phyloP scores from a whole-genome alignment of 1,284 basidiomycete genomes.

The Mixia osmundae region DNA sequence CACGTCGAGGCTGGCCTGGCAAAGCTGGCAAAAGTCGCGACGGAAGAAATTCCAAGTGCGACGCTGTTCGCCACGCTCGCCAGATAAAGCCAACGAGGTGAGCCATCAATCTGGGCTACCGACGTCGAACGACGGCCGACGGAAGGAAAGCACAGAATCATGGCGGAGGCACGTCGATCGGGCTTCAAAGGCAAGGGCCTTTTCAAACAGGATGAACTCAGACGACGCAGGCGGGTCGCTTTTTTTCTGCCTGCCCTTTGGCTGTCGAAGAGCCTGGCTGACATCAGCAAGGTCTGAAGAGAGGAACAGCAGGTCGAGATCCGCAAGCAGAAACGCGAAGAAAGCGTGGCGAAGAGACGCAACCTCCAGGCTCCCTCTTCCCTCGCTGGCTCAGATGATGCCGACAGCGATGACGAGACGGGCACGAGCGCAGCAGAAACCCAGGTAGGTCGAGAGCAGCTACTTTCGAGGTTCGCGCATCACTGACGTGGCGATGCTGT shows the following conservation, averaged over 20 bases:
- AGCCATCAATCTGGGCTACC: no score
- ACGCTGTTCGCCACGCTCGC: no score
- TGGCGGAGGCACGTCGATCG: slow-evolving; percentile 13
- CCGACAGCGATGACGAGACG: slow-evolving; percentile 20
- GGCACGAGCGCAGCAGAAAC: slow-evolving; percentile 13
- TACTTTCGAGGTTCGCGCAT: neutral
- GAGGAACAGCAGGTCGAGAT: slow-evolving; percentile 97
- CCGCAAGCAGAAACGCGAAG: slow-evolving; percentile 82
- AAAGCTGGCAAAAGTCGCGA: no score
- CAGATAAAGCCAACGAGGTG: no score
- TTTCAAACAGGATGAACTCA: slow-evolving; percentile 53
- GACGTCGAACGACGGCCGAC: no score
- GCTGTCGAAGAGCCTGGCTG: no score
- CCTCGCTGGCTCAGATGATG: slow-evolving; percentile 41
- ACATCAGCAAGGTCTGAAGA: no score
- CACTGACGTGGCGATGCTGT: slow-evolving; percentile 24
- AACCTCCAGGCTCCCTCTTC: slow-evolving; percentile 55
- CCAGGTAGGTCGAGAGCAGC: slow-evolving; percentile 7
- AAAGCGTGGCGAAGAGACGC: slow-evolving; percentile 84
- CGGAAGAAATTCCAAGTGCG: no score
- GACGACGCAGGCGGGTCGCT: slow-evolving; percentile 80
- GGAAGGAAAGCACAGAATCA: no score
- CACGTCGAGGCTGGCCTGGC: no score
- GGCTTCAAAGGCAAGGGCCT: slow-evolving; percentile 51
- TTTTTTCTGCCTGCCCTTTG: no score